Conservation (phyloP, 75 land plant genomes). For the Pseudotsuga menziesii region DNA sequence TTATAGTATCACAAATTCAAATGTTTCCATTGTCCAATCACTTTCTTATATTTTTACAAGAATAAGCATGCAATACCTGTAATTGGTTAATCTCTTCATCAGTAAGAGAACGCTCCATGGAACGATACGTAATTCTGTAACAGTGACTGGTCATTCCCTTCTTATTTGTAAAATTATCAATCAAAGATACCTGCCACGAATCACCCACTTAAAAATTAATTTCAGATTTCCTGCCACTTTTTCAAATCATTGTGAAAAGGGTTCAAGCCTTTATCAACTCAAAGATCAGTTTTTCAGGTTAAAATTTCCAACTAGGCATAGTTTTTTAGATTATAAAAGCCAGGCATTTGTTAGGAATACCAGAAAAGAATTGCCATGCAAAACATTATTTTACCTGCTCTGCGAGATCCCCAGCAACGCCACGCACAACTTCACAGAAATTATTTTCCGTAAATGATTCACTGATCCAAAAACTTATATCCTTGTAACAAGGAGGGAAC, state of each 20-base stretch:
- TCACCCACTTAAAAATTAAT: neutral
- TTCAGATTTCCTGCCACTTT: neutral
- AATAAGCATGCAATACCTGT: constrained; percentile 42
- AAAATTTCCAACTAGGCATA: neutral
- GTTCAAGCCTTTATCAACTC: neutral
- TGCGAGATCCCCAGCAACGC: constrained; percentile 90
- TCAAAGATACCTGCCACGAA: constrained; percentile 57
- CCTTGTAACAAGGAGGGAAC: constrained; percentile 98
- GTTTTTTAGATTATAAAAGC: neutral
- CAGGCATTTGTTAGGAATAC: neutral
- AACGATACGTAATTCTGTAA: constrained; percentile 85
- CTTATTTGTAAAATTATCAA: constrained; percentile 91
- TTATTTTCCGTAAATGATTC: constrained; percentile 94
- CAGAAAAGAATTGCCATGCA: neutral
- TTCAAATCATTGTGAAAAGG: neutral
- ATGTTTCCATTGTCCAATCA: neutral
- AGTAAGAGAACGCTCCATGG: constrained; percentile 97
- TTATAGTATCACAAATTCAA: neutral
- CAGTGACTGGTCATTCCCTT: constrained; percentile 95
- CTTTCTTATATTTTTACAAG: neutral
- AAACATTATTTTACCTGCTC: constrained; percentile 65
- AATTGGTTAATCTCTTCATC: constrained; percentile 92
- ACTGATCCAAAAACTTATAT: constrained; percentile 96
- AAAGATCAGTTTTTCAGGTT: neutral
- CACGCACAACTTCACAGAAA: constrained; percentile 95